These are phyloP conservation scores for Malassezia restricta DNA, from an alignment of 1,284 basidiomycete species.

Conservation along the genomic window DNA sequence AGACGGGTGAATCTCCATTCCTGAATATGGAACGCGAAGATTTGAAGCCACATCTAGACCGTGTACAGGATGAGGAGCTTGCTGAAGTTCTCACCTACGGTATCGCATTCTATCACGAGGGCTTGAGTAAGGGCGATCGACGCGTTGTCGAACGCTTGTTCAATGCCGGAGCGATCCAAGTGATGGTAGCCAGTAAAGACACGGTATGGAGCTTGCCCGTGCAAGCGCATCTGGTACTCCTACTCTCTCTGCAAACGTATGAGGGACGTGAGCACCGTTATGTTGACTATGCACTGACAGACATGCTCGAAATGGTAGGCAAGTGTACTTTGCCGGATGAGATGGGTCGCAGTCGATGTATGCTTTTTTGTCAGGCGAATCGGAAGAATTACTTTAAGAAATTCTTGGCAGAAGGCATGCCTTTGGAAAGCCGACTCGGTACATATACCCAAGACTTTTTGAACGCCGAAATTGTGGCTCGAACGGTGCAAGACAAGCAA, in stretches of 20 bases:
- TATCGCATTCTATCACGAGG: constrained; percentile 91
- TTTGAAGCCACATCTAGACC: constrained; percentile 75
- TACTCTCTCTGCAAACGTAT: constrained; percentile 94
- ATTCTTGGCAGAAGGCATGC: constrained; percentile 90
- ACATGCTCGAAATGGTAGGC: constrained; percentile 98
- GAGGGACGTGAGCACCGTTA: constrained; percentile 62
- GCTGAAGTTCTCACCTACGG: constrained; percentile 76
- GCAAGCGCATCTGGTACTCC: constrained; percentile 88
- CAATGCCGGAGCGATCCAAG: constrained; percentile 83
- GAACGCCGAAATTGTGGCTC: constrained; percentile 93
- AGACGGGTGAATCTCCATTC: constrained; percentile 56
- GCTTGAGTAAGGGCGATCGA: constrained; percentile 78
- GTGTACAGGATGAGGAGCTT: constrained; percentile 65
- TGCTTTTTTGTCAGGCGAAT: constrained; percentile 92
- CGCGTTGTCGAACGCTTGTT: constrained; percentile 86
- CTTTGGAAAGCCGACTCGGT: constrained; percentile 66
- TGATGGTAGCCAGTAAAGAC: constrained; percentile 86
- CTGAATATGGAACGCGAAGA: constrained; percentile 75
- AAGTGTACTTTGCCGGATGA: constrained; percentile 69
- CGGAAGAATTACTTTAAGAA: constrained; percentile 95
- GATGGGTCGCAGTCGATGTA: constrained; percentile 62
- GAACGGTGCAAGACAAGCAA: constrained; percentile 68
- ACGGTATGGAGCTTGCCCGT: constrained; percentile 90
- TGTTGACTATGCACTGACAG: constrained; percentile 91
- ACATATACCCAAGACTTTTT: constrained; percentile 77